A percentile compares a stretch with the other conserved stretches of the same genome.
phyloP scores from a whole-genome alignment of 768 basidiomycete species.

The Boletus tomentosulus region DNA sequence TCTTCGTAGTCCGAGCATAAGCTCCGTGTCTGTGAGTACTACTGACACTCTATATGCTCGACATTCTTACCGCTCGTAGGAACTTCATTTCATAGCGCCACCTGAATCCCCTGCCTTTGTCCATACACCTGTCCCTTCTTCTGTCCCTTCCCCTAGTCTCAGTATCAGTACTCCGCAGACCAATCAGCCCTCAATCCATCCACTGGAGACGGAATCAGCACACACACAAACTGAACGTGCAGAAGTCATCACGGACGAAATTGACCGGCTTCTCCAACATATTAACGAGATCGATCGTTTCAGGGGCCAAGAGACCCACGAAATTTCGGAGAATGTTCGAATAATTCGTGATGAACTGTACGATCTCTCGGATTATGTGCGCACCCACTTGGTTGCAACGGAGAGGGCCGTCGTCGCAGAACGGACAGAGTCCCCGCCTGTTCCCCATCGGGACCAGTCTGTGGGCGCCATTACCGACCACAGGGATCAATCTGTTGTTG shows the following conservation, averaged over 20 bases:
- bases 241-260: constrained; percentile 48
- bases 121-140: constrained; percentile 32
- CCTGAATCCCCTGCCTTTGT: constrained; percentile 24
- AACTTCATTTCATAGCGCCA: constrained; percentile 31
- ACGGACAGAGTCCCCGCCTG: constrained; percentile 11
- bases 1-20: constrained; percentile 20
- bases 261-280: constrained; percentile 46
- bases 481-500: constrained; percentile 45
- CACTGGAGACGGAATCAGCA: constrained; percentile 43
- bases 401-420: constrained; percentile 14
- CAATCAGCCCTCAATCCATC: constrained; percentile 45
- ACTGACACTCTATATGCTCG: not conserved
- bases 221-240: constrained; percentile 35
- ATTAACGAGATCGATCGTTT: constrained; percentile 62
- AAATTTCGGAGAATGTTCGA: constrained; percentile 62
- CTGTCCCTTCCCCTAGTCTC: constrained; percentile 42
- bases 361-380: constrained; percentile 56
- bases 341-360: constrained; percentile 67
- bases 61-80: constrained; percentile 16
- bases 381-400: constrained; percentile 32
- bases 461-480: constrained; percentile 41
- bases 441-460: constrained; percentile 37
- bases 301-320: constrained; percentile 60
- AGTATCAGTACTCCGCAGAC: constrained; percentile 49
- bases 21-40: constrained; percentile 34